These are phyloP conservation scores for Cryptococcus neoformans DNA, from an alignment of 1,284 basidiomycete species.

Conservation along the genomic window DNA sequence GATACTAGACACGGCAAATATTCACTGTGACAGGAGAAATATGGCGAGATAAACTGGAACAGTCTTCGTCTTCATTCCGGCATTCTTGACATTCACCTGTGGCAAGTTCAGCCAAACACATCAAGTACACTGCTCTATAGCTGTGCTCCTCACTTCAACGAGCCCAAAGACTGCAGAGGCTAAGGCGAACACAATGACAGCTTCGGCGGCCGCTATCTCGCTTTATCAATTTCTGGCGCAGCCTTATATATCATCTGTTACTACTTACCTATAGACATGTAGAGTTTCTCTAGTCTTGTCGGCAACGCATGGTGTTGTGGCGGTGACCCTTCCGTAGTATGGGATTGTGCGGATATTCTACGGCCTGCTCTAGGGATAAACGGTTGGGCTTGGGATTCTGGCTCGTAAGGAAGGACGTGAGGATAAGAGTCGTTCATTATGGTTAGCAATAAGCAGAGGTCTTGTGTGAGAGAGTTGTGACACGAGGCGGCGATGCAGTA, in stretches of 20 bases:
- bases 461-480: too few relatives aligned
- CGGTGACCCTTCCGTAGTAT: too few relatives aligned
- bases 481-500: too few relatives aligned
- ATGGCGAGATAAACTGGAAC: slow-evolving; percentile 76
- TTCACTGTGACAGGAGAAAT: slow-evolving; percentile 83
- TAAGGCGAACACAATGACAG: slow-evolving; percentile 23
- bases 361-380: too few relatives aligned
- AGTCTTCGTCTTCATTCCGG: slow-evolving; percentile 15
- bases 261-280: slow-evolving; percentile 30
- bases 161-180: slow-evolving; percentile 29
- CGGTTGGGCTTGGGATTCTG: too few relatives aligned
- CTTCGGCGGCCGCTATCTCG: slow-evolving; percentile 19
- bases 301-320: slow-evolving; percentile 19
- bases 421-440: too few relatives aligned
- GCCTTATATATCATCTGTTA: background rate
- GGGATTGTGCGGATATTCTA: too few relatives aligned
- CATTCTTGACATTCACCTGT: slow-evolving; percentile 19
- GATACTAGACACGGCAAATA: slow-evolving; percentile 16
- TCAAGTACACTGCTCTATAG: too few relatives aligned
- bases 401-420: too few relatives aligned
- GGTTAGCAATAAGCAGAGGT: too few relatives aligned
- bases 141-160: slow-evolving; percentile 16
- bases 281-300: slow-evolving; percentile 24
- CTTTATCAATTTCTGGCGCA: background rate
- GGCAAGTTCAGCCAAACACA: too few relatives aligned